These are phyloP conservation scores for Elasticomyces elasticus DNA, from an alignment of 495 filamentous ascomycete genomes.

Conservation along the genomic window DNA sequence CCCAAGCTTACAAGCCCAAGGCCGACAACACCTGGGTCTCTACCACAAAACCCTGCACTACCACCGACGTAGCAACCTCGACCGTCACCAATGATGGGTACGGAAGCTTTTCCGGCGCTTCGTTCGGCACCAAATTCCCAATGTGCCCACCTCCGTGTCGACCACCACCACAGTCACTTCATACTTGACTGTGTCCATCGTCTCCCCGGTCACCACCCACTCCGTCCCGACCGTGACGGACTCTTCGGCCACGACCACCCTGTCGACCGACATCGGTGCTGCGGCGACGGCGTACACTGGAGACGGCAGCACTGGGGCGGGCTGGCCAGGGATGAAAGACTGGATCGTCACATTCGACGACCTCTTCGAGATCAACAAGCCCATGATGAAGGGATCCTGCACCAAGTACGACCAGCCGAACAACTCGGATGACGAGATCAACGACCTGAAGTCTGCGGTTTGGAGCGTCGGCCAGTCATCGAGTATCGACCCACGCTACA, in stretches of 20 bases:
- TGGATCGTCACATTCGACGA: conserved; percentile 1
- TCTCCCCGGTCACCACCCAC: neutral
- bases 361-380: conserved; percentile 29
- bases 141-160: too few species aligned
- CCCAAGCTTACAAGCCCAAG: too few species aligned
- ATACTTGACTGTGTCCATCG: too few species aligned
- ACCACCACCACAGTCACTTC: too few species aligned
- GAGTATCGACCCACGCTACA: conserved; percentile 16
- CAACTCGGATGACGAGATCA: conserved; percentile 65
- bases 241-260: neutral
- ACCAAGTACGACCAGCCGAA: conserved; percentile 30
- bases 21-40: too few species aligned
- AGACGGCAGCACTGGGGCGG: neutral
- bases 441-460: conserved; percentile 34
- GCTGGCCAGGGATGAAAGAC: neutral
- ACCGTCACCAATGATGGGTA: too few species aligned
- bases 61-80: too few species aligned
- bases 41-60: too few species aligned
- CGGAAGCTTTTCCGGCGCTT: too few species aligned
- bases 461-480: neutral
- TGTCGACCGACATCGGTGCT: neutral
- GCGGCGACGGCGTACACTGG: neutral
- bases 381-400: conserved; percentile 36
- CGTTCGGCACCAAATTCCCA: too few species aligned
- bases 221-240: neutral